Evolutionary conservation across 169 alveolate species (phyloP), one percentile per base, ranked within the genome.

Genomic region (Sarcocystis neurona): DNA sequence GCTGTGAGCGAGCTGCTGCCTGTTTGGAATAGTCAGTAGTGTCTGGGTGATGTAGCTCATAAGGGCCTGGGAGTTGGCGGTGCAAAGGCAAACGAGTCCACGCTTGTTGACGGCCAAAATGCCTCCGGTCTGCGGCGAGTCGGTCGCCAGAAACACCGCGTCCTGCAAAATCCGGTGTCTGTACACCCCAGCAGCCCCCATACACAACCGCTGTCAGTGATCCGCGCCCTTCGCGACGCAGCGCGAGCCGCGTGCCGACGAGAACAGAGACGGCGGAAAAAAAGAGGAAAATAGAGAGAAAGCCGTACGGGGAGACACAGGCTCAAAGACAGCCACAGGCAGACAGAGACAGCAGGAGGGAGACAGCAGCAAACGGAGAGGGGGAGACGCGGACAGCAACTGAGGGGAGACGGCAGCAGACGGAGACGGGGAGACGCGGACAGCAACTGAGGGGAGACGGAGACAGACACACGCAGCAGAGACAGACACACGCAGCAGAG

Each of bases 71-170:
- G 47, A 66, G 80, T 80, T 91, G 72, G 77, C 91, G 89, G 90
- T 93, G 53, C 92, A 91, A 27, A 89, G 77, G 63, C 88, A 85
- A 56, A 90, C 95, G 12, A 79, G 80, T 4, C 97, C 97, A 78
- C 84, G 82, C 72, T 92, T 90, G 93, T 95, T 94, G 80, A 93
- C 94, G 15, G 89, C 79, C 48, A 88, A 56, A 74, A 92, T 88
- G 68, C 96, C 96, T 3, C 96, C 96, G n/a, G 90, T 89, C 80
- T 60, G 68, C 27, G 91, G 93, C 30, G 89, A 84, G 46, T 92
- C 91, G 3, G 91, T 78, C 23, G 94, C 72, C 39, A 91, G 92
- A 84, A 93, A 93, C 78, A 93, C 90, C 10, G 93, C 88, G 85
- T 93, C 95, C 85, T 93, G 82, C 34, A 87, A 63, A 58, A 84